phyloP scores from a whole-genome alignment of 148 eudicot genomes.

The Nepenthes gracilis region DNA sequence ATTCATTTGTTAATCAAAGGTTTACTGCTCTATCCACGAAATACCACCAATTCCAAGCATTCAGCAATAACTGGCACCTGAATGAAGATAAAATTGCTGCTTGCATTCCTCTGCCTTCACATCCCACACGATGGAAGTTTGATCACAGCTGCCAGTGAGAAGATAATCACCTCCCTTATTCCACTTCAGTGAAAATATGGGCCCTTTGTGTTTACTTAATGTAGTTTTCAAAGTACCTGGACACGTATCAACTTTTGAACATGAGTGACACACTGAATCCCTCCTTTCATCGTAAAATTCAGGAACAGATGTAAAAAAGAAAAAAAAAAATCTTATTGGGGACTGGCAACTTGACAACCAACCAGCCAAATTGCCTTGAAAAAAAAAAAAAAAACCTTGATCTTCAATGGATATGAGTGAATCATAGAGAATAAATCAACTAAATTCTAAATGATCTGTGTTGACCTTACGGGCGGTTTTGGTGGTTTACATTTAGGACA shows the following conservation, averaged over 20 bases:
- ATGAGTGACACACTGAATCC: no score
- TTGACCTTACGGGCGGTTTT: no score
- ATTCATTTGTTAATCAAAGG: neutral
- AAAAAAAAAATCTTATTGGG: no score
- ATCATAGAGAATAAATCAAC: no score
- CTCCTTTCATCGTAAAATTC: neutral
- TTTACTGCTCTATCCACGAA: neutral
- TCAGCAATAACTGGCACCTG: slow-evolving; percentile 25
- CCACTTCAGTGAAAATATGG: slow-evolving; percentile 65
- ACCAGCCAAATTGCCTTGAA: no score
- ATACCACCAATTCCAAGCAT: neutral
- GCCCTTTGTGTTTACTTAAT: slow-evolving; percentile 46
- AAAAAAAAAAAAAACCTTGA: no score
- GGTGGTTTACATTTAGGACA: no score
- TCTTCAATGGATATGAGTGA: no score
- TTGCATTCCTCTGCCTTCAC: slow-evolving; percentile 40
- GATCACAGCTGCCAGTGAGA: slow-evolving; percentile 67
- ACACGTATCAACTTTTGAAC: neutral
- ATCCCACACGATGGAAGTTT: slow-evolving; percentile 70
- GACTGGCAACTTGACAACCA: no score
- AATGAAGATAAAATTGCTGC: slow-evolving; percentile 56
- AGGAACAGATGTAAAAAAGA: neutral
- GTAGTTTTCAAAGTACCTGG: slow-evolving; percentile 42
- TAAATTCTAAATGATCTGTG: no score
- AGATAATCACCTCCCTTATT: slow-evolving; percentile 65